Evolutionary conservation across 345 rosid species (phyloP), one percentile per base, ranked within the genome.

Genomic region (Eucalyptus viminalis): DNA sequence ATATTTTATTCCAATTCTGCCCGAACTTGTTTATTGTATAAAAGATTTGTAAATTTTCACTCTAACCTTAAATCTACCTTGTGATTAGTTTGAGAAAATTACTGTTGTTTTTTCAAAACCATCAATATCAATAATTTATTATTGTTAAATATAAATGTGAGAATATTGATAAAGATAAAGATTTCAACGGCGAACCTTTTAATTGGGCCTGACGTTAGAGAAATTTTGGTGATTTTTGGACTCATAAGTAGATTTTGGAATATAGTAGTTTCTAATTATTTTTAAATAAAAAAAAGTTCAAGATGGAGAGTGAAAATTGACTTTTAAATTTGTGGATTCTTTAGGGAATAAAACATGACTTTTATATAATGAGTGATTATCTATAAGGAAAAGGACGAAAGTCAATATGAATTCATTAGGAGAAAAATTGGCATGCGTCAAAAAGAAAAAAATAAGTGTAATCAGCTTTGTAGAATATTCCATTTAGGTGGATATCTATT

Each of bases 111-210:
- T 37, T 11, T 69, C 44, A 34, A 69, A 17, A 34, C 2, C 2
- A 1, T 72, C 2, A 0, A 17, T 31, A 6, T 21, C 0, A 3
- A 0, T 1, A 37, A 13, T 11, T 37, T 76, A 4, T 19, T 72
- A 4, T 16, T 2, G 4, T 34, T 17, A 6, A 4, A 10, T 76
- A 34, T 5, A 76, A 37, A 76, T 1, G 15, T 5, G 9, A 76
- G 8, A 76, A 4, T 76, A 4, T 40, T 11, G 1, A 21, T 40
- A 6, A 37, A 40, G 3, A 40, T 3, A 76, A 2, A 5, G 14
- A 2, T 11, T 40, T 21, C 6, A 9, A 37, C 5, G 31, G 31
- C 11, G 83, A 40, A 37, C 9, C 15, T 37, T 72, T 37, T 37
- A 76, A 22, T 7, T 11, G 7, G 3, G 12, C 4, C 1, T 4